Evolutionary conservation across 1,284 basidiomycete species (phyloP).

Genomic region (Marasmius sp.): DNA sequence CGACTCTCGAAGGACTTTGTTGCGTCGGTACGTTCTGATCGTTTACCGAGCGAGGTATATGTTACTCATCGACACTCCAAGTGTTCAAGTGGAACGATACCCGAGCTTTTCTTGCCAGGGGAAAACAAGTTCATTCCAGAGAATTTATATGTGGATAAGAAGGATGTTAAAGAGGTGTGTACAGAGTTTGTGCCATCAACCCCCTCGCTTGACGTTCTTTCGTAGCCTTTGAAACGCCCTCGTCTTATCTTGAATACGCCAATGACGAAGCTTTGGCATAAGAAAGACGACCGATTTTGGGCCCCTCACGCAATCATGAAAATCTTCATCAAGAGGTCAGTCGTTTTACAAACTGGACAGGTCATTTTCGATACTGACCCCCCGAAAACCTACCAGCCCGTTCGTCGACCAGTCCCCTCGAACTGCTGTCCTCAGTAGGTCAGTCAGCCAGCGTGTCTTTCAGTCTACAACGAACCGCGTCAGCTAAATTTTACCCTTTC

Average conservation of each 20-base stretch:
- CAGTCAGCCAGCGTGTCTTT: neutral
- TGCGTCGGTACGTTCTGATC: constrained; percentile 46
- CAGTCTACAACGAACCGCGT: no score
- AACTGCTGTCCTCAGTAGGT: constrained; percentile 66
- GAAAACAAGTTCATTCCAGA: constrained; percentile 90
- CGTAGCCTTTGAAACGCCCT: constrained; percentile 73
- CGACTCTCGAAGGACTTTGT: constrained; percentile 68
- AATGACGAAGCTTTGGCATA: constrained; percentile 84
- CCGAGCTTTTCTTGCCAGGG: constrained; percentile 77
- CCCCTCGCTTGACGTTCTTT: neutral
- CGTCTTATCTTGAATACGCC: constrained; percentile 72
- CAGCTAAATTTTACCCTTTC: no score
- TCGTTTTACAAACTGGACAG: constrained; percentile 3
- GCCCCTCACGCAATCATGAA: constrained; percentile 80
- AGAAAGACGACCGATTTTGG: constrained; percentile 96
- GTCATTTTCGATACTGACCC: constrained; percentile 4
- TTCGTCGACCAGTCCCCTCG: constrained; percentile 55
- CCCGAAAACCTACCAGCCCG: constrained; percentile 38
- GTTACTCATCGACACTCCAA: neutral
- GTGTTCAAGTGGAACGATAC: constrained; percentile 24
- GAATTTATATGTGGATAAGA: constrained; percentile 80
- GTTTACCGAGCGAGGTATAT: neutral
- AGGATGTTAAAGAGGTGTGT: constrained; percentile 58
- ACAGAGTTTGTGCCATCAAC: neutral
- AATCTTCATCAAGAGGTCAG: constrained; percentile 70